Base-by-base conservation (phyloP, 1,139 yeast genomes). In the Saccharomyces hybrid region DNA sequence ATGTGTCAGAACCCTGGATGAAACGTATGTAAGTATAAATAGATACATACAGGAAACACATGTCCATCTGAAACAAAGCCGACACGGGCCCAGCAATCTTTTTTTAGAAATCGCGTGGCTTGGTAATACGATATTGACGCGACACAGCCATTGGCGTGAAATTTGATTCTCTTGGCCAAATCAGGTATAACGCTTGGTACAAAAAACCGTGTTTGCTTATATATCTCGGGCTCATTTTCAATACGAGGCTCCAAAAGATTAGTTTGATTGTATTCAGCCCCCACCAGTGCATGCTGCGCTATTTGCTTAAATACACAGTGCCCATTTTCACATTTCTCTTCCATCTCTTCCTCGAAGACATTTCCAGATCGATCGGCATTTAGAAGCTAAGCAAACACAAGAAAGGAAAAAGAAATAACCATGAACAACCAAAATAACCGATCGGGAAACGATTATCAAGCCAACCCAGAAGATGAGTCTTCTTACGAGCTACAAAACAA, bases 21-120 rank as follows among this genome's bases (percentile, higher is more conserved):
- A 38, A 16, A 38, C 24, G 24, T 2, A 2, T 19, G 5, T 4
- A 9, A 19, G 11, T 38, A 16, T 24, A 16, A 38, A 19, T 16
- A 11, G 12, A 38, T 38, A 19, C 44, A 38, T 38, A 24, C 24
- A 38, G 44, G 44, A 38, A 38, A 16, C 44, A 16, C 9, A 38
- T 8, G 4, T 19, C 19, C n/a, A 4, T 38, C 44, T 38, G 44
- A 38, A 38, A 38, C 44, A 38, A 38, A 38, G 24, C 44, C 26
- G 44, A 38, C 24, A 34, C 42, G 42, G 44, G 44, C 12, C 44
- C 44, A 38, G 44, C 44, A 38, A 19, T 9, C 44, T 38, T 38
- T 38, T 38, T 38, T 38, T 38, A 38, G 44, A 38, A 38, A 38
- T 16, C 44, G 44, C 44, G 44, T 38, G 44, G 44, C 44, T 38